These are phyloP conservation scores for Arxiozyma bovina DNA, from an alignment of 1,139 yeast species.

Conservation along the genomic window DNA sequence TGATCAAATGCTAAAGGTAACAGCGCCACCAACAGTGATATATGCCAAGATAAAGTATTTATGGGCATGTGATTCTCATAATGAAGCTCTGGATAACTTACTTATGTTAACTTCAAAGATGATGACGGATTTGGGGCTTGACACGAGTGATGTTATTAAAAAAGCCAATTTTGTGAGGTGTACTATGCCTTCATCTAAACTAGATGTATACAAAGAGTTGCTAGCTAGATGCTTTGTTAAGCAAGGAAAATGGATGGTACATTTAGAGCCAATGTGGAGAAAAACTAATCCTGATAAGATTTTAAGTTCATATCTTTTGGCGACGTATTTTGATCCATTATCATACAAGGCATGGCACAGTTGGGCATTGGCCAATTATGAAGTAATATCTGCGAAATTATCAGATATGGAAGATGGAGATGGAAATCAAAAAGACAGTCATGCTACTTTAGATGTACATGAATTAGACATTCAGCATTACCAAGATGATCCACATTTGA, in stretches of 20 bases:
- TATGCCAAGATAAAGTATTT: conserved; percentile 92
- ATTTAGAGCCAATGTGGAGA: conserved; percentile 70
- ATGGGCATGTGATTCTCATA: conserved; percentile 92
- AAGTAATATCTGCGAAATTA: conserved; percentile 68
- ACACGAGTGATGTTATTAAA: conserved; percentile 44
- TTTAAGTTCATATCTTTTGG: conserved; percentile 82
- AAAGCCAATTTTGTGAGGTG: conserved; percentile 7
- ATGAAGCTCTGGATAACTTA: conserved; percentile 77
- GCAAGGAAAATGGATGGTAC: conserved; percentile 97
- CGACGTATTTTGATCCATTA: conserved; percentile 83
- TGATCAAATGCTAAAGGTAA: conserved; percentile 38
- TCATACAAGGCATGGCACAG: conserved; percentile 99
- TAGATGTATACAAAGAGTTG: conserved; percentile 75
- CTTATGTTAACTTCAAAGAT: conserved; percentile 85
- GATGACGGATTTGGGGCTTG: conserved; percentile 78
- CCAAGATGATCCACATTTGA: conserved; percentile 43
- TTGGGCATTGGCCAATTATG: conserved; percentile 97
- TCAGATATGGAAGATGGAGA: conserved; percentile 29
- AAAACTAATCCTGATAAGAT: conserved; percentile 59
- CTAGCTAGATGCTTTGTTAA: conserved; percentile 91
- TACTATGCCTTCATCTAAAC: conserved; percentile 77
- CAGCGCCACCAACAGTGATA: conserved; percentile 92
- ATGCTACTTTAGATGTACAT: conserved; percentile 19
- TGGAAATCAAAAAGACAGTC: conserved; percentile 15
- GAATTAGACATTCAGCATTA: conserved; percentile 22